These are phyloP conservation scores for Podospora bellae-mahoneyi DNA, from an alignment of 495 filamentous ascomycete genomes.

Conservation along the genomic window DNA sequence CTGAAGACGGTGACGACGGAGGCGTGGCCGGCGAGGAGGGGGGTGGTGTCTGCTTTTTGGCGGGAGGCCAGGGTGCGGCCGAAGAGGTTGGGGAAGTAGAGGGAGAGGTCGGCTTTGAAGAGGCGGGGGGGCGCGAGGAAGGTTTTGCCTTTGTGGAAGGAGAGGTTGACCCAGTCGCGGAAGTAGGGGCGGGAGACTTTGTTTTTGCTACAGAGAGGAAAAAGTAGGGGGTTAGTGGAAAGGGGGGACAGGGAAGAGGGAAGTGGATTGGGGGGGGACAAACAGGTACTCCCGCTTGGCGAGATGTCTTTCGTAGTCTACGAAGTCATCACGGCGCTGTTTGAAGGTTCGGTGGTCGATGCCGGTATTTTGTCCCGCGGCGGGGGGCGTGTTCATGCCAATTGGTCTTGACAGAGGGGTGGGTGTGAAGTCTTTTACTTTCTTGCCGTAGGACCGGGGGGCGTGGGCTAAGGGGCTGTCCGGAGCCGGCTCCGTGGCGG, in stretches of 20 bases:
- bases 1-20: slow-evolving; percentile 78
- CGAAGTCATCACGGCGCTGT: slow-evolving; percentile 74
- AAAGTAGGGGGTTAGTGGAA: not conserved
- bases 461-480: slow-evolving; percentile 45
- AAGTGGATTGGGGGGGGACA: slow-evolving; percentile 18
- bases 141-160: slow-evolving; percentile 78
- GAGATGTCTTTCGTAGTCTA: slow-evolving; percentile 80
- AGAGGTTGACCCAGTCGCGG: slow-evolving; percentile 83
- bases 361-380: slow-evolving; percentile 74
- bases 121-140: slow-evolving; percentile 74
- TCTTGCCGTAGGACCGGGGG: slow-evolving; percentile 54
- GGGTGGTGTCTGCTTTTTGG: slow-evolving; percentile 60
- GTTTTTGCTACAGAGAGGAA: slow-evolving; percentile 38
- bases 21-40: slow-evolving; percentile 63
- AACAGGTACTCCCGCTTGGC: slow-evolving; percentile 69
- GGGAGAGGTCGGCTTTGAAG: slow-evolving; percentile 69
- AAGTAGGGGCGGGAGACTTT: slow-evolving; percentile 81
- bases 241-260: not conserved
- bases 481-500: slow-evolving; percentile 8
- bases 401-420: slow-evolving; percentile 74
- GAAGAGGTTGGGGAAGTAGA: slow-evolving; percentile 90
- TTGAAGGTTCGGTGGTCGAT: slow-evolving; percentile 62
- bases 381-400: slow-evolving; percentile 68
- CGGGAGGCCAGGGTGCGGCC: slow-evolving; percentile 65
- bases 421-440: slow-evolving; percentile 59